phyloP scores from a whole-genome alignment of 352 stramenopile genomes.

The Hyaloperonospora brassicae region DNA sequence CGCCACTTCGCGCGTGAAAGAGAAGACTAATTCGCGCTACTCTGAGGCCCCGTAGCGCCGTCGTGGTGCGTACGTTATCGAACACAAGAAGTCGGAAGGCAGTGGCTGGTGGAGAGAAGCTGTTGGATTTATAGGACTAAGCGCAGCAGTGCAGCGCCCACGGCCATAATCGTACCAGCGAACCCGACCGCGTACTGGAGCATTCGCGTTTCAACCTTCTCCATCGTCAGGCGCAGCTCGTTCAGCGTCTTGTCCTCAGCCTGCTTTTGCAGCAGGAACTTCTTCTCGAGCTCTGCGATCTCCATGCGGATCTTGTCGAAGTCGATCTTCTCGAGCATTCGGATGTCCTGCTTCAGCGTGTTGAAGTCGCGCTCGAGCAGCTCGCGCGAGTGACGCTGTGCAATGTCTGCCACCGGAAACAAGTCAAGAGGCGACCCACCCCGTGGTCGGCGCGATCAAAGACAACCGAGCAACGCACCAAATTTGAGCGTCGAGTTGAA shows the following conservation, averaged over 20 bases:
- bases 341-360: slow-evolving; percentile 86
- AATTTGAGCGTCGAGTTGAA: slow-evolving; percentile 88
- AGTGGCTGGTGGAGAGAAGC: too few species aligned
- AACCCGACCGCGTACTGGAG: slow-evolving; percentile 85
- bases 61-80: not conserved
- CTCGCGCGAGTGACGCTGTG: slow-evolving; percentile 83
- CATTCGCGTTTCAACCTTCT: slow-evolving; percentile 86
- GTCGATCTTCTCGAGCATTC: slow-evolving; percentile 86
- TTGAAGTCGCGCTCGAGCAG: slow-evolving; percentile 85
- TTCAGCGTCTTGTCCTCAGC: slow-evolving; percentile 83
- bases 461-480: slow-evolving; percentile 25
- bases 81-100: too few species aligned
- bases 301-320: slow-evolving; percentile 87
- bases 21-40: slow-evolving; percentile 36
- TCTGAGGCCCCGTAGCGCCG: slow-evolving; percentile 35
- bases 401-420: slow-evolving; percentile 50
- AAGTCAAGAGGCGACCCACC: slow-evolving; percentile 1
- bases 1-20: slow-evolving; percentile 55
- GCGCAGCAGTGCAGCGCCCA: slow-evolving; percentile 64
- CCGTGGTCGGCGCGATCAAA: too few species aligned
- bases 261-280: slow-evolving; percentile 86
- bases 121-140: slow-evolving; percentile 49
- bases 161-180: slow-evolving; percentile 81
- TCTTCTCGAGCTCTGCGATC: slow-evolving; percentile 82
- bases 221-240: slow-evolving; percentile 80